Base-by-base conservation (phyloP, 179 eudicot genomes). In the Kewa caespitosa region DNA sequence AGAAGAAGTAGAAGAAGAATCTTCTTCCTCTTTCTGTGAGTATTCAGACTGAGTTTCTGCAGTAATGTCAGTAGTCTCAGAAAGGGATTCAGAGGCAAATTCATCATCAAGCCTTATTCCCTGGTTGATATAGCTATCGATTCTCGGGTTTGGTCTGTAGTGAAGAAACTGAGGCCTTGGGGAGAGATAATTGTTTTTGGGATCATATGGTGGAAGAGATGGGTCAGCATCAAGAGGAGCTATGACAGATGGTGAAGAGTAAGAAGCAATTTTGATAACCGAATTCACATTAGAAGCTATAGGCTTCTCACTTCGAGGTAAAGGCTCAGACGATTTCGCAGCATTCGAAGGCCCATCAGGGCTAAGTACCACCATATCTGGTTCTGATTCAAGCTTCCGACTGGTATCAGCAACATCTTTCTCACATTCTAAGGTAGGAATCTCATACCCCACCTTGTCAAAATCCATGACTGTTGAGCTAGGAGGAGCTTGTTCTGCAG, bases 111-210 rank as follows among this genome's bases (percentile, higher is more conserved):
- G 82, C 54, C 60, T 76, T 46, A 84, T 75, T 30, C 79, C 78
- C 32, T 84, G 85, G 74, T 79, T 86, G 61, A 84, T 76, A 74
- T 88, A 81, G 75, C 67, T 73, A 61, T 87, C 87, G 13, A 82
- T 80, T 80, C 90, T 83, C 0, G 89, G 91, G 78, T 85, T 87
- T 0, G 99, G 97, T 46, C 81, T 93, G 82, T 96, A 96, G 70
- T 80, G 89, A 46, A 90, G 92, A 81, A 91, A 95, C 67, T 84
- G 97, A 71, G 99, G 99, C 88, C 99, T 85, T 46, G 99, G 98
- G 0, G 99, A 93, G 22, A 95, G 93, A 68, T 74, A 95, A 57
- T 93, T 91, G 33, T 83, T 93, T 78, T 85, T 86, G 30, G 99
- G 98, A 81, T 96, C 99, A 82, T 90, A 93, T 57, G 99, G 93